Base-by-base conservation (phyloP, 2,329 filamentous ascomycete genomes). In the Myriosclerotinia duriaeana region DNA sequence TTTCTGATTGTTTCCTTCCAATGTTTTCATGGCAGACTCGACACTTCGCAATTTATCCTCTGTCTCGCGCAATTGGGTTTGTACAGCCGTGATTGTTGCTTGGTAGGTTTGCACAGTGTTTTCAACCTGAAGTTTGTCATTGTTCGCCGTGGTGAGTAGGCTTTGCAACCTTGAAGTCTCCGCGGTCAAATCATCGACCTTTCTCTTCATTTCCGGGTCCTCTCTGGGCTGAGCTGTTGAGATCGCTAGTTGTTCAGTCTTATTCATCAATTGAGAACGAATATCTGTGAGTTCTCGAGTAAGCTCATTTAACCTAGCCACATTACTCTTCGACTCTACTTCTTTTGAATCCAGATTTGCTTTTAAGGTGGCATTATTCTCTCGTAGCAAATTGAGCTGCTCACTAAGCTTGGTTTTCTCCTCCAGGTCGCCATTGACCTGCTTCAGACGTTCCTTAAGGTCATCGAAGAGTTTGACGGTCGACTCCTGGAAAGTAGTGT, bases 71-170 rank as follows among this genome's bases (percentile, higher is more conserved):
- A 65, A 53, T 30, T 69, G 56, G n/a, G 70, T 63, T 26, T 72
- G 65, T 20, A 63, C 61, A 9, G n/a, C n/a, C 1, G 30, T 34
- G 42, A 63, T 60, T 17, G 48, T 50, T 46, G 70, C 66, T 59
- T 67, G 64, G 22, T 64, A 26, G 48, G 60, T 48, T 22, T 26
- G 54, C 3, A 69, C 22, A 44, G 72, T 66, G 44, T 72, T 66
- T 42, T 70, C 67, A 30, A 62, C 46, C 44, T 69, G 61, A 1
- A 54, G 53, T 11, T 74, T 71, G n/a, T 77, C 75, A 67, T 79
- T 74, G 11, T 75, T 74, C 30, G 77, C 77, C 17, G 70, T 68
- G 40, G 76, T 69, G 1, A 75, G 65, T 17, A 77, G 76, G 40
- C 73, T 65, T 1, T 76, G 69, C 30, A 69, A 67, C 22, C n/a